These are phyloP conservation scores for Bryoerythrophyllum caledonicum DNA, from an alignment of 225 moss, liverwort and hornwort species.

Conservation along the genomic window DNA sequence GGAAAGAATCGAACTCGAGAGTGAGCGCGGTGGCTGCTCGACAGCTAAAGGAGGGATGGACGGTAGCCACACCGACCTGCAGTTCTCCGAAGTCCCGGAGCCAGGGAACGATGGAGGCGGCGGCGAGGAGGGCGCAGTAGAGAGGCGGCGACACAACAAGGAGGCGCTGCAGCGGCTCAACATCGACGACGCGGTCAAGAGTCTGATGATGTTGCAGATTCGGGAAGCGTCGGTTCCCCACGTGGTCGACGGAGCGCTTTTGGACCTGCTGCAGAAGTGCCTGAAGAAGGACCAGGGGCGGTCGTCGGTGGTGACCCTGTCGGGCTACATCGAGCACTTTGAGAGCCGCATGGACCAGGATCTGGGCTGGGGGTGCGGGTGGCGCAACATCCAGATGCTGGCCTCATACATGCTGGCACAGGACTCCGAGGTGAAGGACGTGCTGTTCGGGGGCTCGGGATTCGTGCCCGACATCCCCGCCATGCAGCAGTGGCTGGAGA, in stretches of 20 bases:
- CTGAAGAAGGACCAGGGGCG: slow-evolving; percentile 21
- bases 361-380: slow-evolving; percentile 83
- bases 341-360: slow-evolving; percentile 60
- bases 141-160: slow-evolving; percentile 20
- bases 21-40: neutral
- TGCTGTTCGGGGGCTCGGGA: slow-evolving; percentile 60
- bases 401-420: slow-evolving; percentile 51
- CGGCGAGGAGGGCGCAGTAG: neutral
- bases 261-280: slow-evolving; percentile 46
- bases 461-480: slow-evolving; percentile 76
- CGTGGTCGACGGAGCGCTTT: slow-evolving; percentile 21
- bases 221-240: slow-evolving; percentile 29
- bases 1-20: slow-evolving; percentile 15
- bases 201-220: slow-evolving; percentile 55
- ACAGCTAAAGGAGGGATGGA: slow-evolving; percentile 26
- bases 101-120: neutral
- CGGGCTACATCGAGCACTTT: slow-evolving; percentile 63
- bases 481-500: slow-evolving; percentile 71
- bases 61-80: neutral
- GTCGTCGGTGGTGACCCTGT: slow-evolving; percentile 35
- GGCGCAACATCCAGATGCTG: slow-evolving; percentile 84
- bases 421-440: slow-evolving; percentile 38
- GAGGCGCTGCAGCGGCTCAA: slow-evolving; percentile 17
- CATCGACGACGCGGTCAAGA: slow-evolving; percentile 36
- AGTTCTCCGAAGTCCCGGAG: neutral